phyloP scores from a whole-genome alignment of 352 stramenopile genomes.

The Pythium myriotylum region DNA sequence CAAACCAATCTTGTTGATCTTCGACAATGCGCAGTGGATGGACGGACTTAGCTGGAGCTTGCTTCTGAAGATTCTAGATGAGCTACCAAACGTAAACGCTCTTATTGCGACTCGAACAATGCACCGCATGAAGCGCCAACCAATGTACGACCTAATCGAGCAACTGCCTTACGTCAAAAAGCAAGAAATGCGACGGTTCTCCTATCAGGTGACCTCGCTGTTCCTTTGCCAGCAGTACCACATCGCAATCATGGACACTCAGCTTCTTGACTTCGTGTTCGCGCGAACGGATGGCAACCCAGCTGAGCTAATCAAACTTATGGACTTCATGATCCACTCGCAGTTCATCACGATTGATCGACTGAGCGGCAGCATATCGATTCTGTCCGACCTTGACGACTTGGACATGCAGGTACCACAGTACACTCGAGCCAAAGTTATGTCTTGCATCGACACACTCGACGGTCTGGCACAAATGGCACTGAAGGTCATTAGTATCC shows the following conservation, averaged over 20 bases:
- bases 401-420: slow-evolving; percentile 75
- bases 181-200: slow-evolving; percentile 61
- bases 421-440: slow-evolving; percentile 70
- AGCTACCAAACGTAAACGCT: slow-evolving; percentile 60
- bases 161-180: slow-evolving; percentile 38
- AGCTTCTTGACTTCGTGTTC: slow-evolving; percentile 77
- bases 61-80: slow-evolving; percentile 55
- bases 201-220: slow-evolving; percentile 65
- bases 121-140: slow-evolving; percentile 37
- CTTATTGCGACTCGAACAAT: slow-evolving; percentile 51
- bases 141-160: slow-evolving; percentile 48
- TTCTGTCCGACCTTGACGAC: slow-evolving; percentile 73
- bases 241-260: slow-evolving; percentile 82
- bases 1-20: slow-evolving; percentile 68
- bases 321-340: slow-evolving; percentile 68
- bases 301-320: slow-evolving; percentile 62
- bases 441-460: slow-evolving; percentile 64
- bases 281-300: slow-evolving; percentile 69
- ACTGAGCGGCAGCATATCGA: slow-evolving; percentile 49
- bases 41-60: slow-evolving; percentile 64
- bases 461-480: slow-evolving; percentile 59
- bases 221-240: slow-evolving; percentile 80
- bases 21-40: slow-evolving; percentile 82
- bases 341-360: slow-evolving; percentile 66
- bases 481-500: slow-evolving; percentile 68